Evolutionary conservation across 2,329 filamentous ascomycete species (phyloP).

Genomic region (Epichloe scottii): DNA sequence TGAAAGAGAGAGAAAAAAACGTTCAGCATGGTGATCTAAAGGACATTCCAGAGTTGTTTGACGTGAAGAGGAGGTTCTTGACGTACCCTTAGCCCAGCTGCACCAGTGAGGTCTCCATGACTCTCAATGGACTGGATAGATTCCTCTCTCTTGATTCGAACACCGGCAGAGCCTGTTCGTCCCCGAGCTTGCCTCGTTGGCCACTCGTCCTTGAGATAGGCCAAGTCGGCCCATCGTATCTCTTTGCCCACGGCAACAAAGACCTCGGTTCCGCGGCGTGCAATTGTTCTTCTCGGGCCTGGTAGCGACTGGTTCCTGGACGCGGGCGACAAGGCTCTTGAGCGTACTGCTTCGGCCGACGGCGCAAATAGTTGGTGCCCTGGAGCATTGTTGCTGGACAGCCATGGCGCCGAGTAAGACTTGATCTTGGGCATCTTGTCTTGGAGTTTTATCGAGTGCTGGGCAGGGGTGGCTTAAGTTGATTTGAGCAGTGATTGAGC

Average conservation of each 20-base stretch:
- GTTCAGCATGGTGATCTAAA: slow-evolving; percentile 2
- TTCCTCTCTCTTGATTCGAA: slow-evolving; percentile 36
- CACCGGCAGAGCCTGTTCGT: slow-evolving; percentile 17
- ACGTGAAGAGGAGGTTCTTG: background rate
- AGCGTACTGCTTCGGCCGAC: slow-evolving; percentile 23
- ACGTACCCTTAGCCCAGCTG: slow-evolving; percentile 23
- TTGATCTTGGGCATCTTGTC: slow-evolving; percentile 72
- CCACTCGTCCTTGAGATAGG: slow-evolving; percentile 57
- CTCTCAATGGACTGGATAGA: slow-evolving; percentile 26
- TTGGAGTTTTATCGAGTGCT: background rate
- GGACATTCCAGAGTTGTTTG: background rate
- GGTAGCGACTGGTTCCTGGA: slow-evolving; percentile 30
- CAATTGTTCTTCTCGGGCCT: slow-evolving; percentile 56
- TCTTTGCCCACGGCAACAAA: slow-evolving; percentile 84
- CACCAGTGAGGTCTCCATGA: slow-evolving; percentile 15
- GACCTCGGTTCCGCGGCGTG: slow-evolving; percentile 70
- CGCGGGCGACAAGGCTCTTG: slow-evolving; percentile 25
- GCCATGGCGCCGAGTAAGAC: slow-evolving; percentile 77
- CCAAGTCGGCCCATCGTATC: slow-evolving; percentile 81
- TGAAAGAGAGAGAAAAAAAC: background rate
- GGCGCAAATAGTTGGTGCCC: slow-evolving; percentile 67
- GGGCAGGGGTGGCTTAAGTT: no score
- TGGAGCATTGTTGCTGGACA: slow-evolving; percentile 56
- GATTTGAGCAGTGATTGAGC: background rate
- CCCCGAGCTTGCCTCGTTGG: slow-evolving; percentile 17